Base-by-base conservation (phyloP, 1,284 basidiomycete species). In the Leccinum pachyderme region DNA sequence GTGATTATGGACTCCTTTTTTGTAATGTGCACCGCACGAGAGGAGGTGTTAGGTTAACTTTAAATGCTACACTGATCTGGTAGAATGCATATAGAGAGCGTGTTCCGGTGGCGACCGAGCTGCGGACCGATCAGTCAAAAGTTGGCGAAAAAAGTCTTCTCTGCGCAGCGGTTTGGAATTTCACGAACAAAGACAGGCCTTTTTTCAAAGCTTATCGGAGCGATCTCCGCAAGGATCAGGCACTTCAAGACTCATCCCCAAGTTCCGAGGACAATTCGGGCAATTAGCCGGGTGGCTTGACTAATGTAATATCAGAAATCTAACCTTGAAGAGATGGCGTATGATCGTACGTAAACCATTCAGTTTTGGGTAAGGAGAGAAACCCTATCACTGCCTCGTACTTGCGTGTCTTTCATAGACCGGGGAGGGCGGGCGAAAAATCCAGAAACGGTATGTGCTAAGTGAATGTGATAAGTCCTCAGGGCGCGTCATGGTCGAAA, bases 211-310 rank as follows among this genome's bases (percentile, higher is more conserved):
- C 50, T 55, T 66, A 66, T 68, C 65, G 67, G 63, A 32, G 55
- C 59, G 67, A 70, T 67, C 64, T 60, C 53, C 44, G 25, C 56
- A 66, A 27, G n/a, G 43, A 70, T 65, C 66, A 66, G 63, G 67
- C 56, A 62, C 62, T 56, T 48, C 7, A 13, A 25, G 25, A 44
- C 18, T 18, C 47, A 48, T 33, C 27, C 32, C 51, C 47, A 54
- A 56, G 58, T 51, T 54, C 63, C 52, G 63, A 29, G 47, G 46
- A 6, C 9, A 11, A 32, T 32, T 11, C 51, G 49, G 63, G 5
- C 27, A 29, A 22, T 39, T 66, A 64, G 53, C 54, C 55, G 46
- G 52, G 55, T 56, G 52, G 39, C 50, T 62, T 46, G 46, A 41
- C 32, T 51, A 55, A 9, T 43, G 55, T 49, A 53, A 53, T 52